phyloP scores from a whole-genome alignment of 768 basidiomycete genomes.

The Cyclocybe cylindracea region DNA sequence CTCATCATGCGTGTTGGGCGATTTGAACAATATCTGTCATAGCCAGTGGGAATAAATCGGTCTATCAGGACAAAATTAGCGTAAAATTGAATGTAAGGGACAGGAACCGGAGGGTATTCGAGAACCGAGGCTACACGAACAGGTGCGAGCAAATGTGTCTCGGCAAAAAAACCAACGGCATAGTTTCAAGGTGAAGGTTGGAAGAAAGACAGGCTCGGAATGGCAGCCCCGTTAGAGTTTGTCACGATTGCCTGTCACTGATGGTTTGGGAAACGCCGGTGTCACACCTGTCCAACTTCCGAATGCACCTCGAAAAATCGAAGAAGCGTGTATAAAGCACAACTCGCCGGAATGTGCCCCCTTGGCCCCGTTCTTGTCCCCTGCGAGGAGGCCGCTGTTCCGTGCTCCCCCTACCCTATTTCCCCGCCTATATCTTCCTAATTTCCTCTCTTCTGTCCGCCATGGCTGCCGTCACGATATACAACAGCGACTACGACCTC shows the following conservation, averaged over 20 bases:
- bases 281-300: constrained; percentile 11
- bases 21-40: constrained; percentile 15
- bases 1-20: constrained; percentile 7
- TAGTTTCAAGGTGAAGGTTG: background rate
- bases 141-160: background rate
- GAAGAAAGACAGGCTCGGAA: too few species aligned
- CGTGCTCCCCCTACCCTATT: constrained; percentile 16
- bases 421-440: constrained; percentile 4
- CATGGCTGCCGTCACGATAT: constrained; percentile 41
- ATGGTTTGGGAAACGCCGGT: constrained; percentile 11
- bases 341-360: constrained; percentile 8
- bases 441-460: constrained; percentile 4
- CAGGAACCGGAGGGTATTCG: constrained; percentile 12
- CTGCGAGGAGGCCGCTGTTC: constrained; percentile 18
- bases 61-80: constrained; percentile 1
- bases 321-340: constrained; percentile 23
- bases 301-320: constrained; percentile 1
- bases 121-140: background rate
- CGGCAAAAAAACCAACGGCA: background rate
- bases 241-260: constrained; percentile 10
- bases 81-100: constrained; percentile 13
- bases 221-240: background rate
- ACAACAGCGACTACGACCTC: constrained; percentile 72
- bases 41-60: constrained; percentile 11
- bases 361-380: constrained; percentile 25